These are phyloP conservation scores for Neurospora intermedia DNA, from an alignment of 495 filamentous ascomycete genomes.

Conservation along the genomic window DNA sequence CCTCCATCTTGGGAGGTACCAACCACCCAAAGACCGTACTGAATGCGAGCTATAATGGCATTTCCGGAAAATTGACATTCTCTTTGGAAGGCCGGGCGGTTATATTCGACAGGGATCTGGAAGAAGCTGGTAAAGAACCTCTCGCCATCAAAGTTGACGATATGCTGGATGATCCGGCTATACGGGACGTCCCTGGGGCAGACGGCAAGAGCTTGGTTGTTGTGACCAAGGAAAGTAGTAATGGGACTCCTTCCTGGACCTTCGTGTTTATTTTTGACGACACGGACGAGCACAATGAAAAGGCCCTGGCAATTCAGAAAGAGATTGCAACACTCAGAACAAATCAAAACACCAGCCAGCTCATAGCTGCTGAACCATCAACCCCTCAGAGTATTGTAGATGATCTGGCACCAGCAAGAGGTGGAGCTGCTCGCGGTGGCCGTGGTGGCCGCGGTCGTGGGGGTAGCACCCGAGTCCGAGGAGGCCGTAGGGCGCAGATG, in stretches of 20 bases:
- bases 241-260: background rate
- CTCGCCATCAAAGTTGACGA: conserved; percentile 9
- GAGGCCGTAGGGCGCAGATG: conserved; percentile 9
- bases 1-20: background rate
- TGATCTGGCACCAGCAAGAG: background rate
- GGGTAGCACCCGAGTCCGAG: conserved; percentile 6
- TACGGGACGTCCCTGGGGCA: conserved; percentile 9
- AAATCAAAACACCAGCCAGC: background rate
- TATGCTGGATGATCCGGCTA: conserved; percentile 3
- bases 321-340: conserved; percentile 3
- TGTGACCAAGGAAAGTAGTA: background rate
- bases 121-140: conserved; percentile 4
- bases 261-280: conserved; percentile 13
- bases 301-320: conserved; percentile 6
- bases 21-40: conserved; percentile 1
- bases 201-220: conserved; percentile 11
- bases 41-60: conserved; percentile 9
- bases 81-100: background rate
- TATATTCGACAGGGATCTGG: conserved; percentile 3
- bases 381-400: conserved; percentile 1
- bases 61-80: conserved; percentile 10
- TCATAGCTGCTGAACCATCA: conserved; percentile 1
- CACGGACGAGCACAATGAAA: conserved; percentile 1
- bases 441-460: conserved; percentile 12
- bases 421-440: conserved; percentile 5